Conservation (phyloP, 2,329 filamentous ascomycete species). For the Zasmidium cellare region DNA sequence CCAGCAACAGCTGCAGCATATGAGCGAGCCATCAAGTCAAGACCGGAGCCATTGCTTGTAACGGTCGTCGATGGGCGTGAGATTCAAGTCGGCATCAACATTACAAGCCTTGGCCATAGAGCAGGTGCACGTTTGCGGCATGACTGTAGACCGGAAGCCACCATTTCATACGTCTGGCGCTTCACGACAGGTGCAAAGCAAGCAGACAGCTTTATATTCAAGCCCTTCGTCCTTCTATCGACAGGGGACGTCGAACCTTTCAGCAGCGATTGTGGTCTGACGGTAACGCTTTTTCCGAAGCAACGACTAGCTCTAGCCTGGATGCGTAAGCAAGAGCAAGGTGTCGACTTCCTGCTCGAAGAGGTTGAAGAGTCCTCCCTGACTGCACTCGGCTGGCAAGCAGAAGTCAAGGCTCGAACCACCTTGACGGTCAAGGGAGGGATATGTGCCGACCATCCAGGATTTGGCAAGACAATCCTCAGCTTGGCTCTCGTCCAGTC, state of each 20-base stretch:
- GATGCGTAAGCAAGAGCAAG: conserved; percentile 59
- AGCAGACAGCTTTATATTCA: conserved; percentile 6
- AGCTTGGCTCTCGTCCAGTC: conserved; percentile 58
- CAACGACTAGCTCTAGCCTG: conserved; percentile 59
- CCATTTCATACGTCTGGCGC: conserved; percentile 21
- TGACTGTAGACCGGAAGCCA: background rate
- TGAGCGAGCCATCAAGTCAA: conserved; percentile 53
- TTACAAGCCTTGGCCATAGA: conserved; percentile 31
- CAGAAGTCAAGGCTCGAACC: conserved; percentile 54
- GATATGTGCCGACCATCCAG: conserved; percentile 63
- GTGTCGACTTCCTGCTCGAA: conserved; percentile 49
- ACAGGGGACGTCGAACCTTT: conserved; percentile 12
- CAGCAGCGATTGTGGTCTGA: conserved; percentile 29
- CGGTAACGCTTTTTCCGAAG: conserved; percentile 47
- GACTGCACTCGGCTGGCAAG: conserved; percentile 50
- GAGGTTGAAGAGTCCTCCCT: conserved; percentile 59
- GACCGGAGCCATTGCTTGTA: conserved; percentile 38
- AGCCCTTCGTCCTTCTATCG: conserved; percentile 22
- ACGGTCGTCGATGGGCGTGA: background rate
- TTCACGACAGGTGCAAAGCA: conserved; percentile 21
- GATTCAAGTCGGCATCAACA: conserved; percentile 30
- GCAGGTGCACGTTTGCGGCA: conserved; percentile 24
- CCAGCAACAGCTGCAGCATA: conserved; percentile 50
- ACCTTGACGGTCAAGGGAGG: conserved; percentile 54
- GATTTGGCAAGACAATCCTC: conserved; percentile 67